Percentiles rank a stretch among this genome's conserved stretches.
Evolutionary conservation across 306 rosid species (phyloP).

Genomic region (Sesbania bispinosa): DNA sequence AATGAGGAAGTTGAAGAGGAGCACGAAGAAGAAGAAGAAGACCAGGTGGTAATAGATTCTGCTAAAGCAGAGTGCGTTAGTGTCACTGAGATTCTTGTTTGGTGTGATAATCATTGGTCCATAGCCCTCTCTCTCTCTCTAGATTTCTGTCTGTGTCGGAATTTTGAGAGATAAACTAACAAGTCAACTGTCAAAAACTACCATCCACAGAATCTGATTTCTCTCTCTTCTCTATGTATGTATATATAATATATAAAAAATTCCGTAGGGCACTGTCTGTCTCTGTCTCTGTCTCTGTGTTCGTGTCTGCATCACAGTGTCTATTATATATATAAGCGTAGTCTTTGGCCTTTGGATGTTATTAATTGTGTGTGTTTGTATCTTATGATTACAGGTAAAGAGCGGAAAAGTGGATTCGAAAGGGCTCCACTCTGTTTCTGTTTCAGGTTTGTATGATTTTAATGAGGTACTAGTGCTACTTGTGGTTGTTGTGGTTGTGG

Average conservation of each 20-base stretch:
- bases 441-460: constrained; percentile 64
- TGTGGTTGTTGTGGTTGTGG: background rate
- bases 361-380: constrained; percentile 30
- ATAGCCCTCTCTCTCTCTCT: constrained; percentile 42
- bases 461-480: background rate
- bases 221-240: constrained; percentile 30
- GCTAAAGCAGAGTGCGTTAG: background rate
- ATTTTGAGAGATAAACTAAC: constrained; percentile 48
- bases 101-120: constrained; percentile 38
- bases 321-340: constrained; percentile 33
- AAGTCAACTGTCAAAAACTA: constrained; percentile 77
- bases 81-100: constrained; percentile 34
- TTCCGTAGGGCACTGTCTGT: background rate
- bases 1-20: constrained; percentile 35
- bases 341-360: constrained; percentile 28
- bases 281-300: constrained; percentile 51
- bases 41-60: constrained; percentile 16
- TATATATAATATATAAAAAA: background rate
- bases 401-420: constrained; percentile 65
- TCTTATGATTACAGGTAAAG: constrained; percentile 67
- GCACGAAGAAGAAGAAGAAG: constrained; percentile 21
- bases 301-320: constrained; percentile 37
- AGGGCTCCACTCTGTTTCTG: constrained; percentile 58
- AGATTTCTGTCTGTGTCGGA: constrained; percentile 53
- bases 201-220: constrained; percentile 41